A percentile compares a stretch with the other conserved stretches of the same genome.
phyloP scores from a whole-genome alignment of 768 basidiomycete genomes.

The Candolleomyces aberdarensis region DNA sequence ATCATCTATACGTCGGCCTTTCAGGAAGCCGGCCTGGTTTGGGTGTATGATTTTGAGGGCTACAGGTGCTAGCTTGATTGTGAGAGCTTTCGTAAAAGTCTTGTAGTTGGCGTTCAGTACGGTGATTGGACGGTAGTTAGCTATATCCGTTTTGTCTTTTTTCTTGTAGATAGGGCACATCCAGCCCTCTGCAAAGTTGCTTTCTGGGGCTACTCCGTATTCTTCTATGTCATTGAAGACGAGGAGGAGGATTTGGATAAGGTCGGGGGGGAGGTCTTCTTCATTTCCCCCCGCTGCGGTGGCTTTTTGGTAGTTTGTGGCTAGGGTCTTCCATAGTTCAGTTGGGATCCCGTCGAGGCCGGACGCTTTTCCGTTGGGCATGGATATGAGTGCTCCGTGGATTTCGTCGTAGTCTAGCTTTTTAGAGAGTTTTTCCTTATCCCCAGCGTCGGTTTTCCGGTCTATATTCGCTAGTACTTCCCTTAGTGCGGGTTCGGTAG shows the following conservation, averaged over 20 bases:
- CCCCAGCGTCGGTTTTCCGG: neutral
- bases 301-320: neutral
- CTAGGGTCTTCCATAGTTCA: constrained; percentile 22
- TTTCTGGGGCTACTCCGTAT: constrained; percentile 13
- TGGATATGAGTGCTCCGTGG: neutral
- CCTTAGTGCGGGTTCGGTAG: neutral
- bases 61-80: constrained; percentile 12
- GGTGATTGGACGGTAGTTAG: constrained; percentile 32
- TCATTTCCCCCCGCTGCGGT: neutral
- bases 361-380: constrained; percentile 12
- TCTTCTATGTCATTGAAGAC: constrained; percentile 26
- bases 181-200: constrained; percentile 29
- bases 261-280: constrained; percentile 8
- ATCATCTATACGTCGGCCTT: constrained; percentile 24
- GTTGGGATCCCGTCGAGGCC: constrained; percentile 21
- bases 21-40: constrained; percentile 36
- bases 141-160: constrained; percentile 25
- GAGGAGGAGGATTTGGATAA: constrained; percentile 5
- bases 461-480: neutral
- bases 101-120: constrained; percentile 33
- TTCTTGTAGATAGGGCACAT: constrained; percentile 44
- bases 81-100: constrained; percentile 22
- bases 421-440: neutral
- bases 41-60: constrained; percentile 20
- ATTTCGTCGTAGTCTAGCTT: neutral